These are phyloP conservation scores for Polysphondylium violaceum DNA, from an alignment of 78 protist species.

Conservation along the genomic window DNA sequence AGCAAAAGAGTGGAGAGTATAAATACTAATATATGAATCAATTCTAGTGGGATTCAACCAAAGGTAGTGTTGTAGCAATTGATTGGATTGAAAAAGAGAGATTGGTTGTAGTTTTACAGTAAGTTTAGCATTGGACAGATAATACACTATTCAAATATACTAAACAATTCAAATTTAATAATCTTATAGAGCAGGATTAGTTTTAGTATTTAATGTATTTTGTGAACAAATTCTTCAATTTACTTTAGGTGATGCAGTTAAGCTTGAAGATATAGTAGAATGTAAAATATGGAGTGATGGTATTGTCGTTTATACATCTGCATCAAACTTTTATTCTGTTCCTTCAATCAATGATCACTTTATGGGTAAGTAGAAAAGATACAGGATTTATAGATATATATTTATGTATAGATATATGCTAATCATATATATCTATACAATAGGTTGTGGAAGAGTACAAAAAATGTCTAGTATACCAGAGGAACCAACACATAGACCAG, in stretches of 20 bases:
- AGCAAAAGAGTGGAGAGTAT: background rate
- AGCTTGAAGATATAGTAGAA: constrained; percentile 38
- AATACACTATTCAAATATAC: background rate
- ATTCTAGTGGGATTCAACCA: constrained; percentile 40
- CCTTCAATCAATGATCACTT: constrained; percentile 20
- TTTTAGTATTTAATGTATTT: constrained; percentile 59
- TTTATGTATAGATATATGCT: too few relatives aligned
- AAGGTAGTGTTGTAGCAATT: constrained; percentile 38
- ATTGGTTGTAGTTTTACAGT: constrained; percentile 53
- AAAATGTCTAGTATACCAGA: constrained; percentile 16
- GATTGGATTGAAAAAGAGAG: constrained; percentile 71
- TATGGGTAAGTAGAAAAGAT: background rate
- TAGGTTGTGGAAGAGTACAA: constrained; percentile 22
- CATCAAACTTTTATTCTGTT: constrained; percentile 11
- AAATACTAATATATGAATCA: background rate
- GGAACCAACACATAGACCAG: constrained; percentile 9
- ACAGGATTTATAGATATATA: too few relatives aligned
- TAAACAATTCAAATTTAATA: background rate
- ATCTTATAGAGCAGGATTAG: constrained; percentile 30
- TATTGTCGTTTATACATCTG: constrained; percentile 18
- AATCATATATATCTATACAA: too few relatives aligned
- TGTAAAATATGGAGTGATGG: constrained; percentile 65
- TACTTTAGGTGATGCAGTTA: constrained; percentile 10
- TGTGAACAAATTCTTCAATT: constrained; percentile 32
- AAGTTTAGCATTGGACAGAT: too few relatives aligned